phyloP scores from a whole-genome alignment of 1,284 basidiomycete genomes.

The Tausonia pullulans region DNA sequence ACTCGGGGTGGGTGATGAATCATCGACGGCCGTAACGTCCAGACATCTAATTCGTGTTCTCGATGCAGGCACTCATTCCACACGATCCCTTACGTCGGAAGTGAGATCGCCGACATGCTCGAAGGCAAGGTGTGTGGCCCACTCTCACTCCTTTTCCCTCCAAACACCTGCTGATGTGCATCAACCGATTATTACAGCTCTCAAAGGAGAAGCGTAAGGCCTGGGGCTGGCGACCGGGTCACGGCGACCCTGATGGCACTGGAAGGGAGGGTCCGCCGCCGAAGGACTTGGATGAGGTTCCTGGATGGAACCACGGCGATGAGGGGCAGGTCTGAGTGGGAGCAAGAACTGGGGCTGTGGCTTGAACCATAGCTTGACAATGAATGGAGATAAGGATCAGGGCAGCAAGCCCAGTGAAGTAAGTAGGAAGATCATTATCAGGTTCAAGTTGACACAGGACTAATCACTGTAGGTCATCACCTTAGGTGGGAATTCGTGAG shows the following conservation, averaged over 20 bases:
- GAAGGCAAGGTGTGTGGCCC: constrained; percentile 23
- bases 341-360: too few species aligned
- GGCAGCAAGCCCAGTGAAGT: too few species aligned
- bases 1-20: constrained; percentile 20
- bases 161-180: neutral
- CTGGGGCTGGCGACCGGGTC: constrained; percentile 29
- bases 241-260: constrained; percentile 20
- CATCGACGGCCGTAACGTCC: neutral
- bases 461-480: too few species aligned
- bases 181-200: constrained; percentile 14
- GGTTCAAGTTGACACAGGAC: too few species aligned
- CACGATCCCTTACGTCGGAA: constrained; percentile 36
- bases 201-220: constrained; percentile 22
- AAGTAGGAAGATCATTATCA: too few species aligned
- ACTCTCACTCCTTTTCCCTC: neutral
- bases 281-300: constrained; percentile 24
- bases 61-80: constrained; percentile 26
- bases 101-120: constrained; percentile 30
- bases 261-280: constrained; percentile 21
- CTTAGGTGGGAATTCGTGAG: too few species aligned
- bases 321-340: neutral
- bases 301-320: constrained; percentile 24
- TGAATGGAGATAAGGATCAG: too few species aligned
- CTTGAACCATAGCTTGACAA: too few species aligned
- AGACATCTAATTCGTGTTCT: neutral